Base-by-base conservation (phyloP, 495 filamentous ascomycete species). In the Xylaria nigripes region DNA sequence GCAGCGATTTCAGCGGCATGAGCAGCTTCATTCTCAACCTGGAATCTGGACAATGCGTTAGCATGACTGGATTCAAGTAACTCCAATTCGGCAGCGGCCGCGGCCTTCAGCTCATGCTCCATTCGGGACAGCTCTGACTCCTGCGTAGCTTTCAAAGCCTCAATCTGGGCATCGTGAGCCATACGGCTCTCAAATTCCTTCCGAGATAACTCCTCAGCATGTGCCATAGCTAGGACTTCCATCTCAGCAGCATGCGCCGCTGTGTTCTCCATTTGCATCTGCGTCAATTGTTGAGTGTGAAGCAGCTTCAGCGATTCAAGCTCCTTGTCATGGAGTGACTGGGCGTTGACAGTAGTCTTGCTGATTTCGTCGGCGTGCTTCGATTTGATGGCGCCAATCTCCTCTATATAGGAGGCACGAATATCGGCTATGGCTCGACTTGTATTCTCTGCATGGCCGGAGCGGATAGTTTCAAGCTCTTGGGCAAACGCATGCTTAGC, bases 371-470 rank as follows among this genome's bases (percentile, higher is more conserved):
- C 61, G 13, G 70, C 66, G 48, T 78, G 71, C 32, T 61, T 69
- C 22, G 65, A 68, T 58, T 73, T 74, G 18, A 78, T 53, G 2
- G 67, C 24, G 32, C 74, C 67, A 18, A 76, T 58, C 40, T 74
- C 68, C 24, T 47, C 54, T 7, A 63, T 49, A 21, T 71, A 58
- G 1, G 62, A 46, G 18, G 67, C 65, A 5, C 68, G 51, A 18
- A 66, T 65, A 38, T 70, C 65, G 15, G 61, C 52, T 13, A 59
- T 12, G 1, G 66, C 57, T n/a, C 57, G 61, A 27, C 59, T 68
- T 40, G 69, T 72, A 43, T 68, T 66, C 42, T 73, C 67, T 24
- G 66, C 66, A 50, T 73, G 69, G 48, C 61, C 71, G 2, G 68
- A 67, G 36, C 63, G 62, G 34, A 77, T 55, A 5, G 63, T 61